Percentiles rank a stretch among this genome's conserved stretches.
Conservation (phyloP, 2,329 filamentous ascomycete genomes). For the Trichoderma sp. region DNA sequence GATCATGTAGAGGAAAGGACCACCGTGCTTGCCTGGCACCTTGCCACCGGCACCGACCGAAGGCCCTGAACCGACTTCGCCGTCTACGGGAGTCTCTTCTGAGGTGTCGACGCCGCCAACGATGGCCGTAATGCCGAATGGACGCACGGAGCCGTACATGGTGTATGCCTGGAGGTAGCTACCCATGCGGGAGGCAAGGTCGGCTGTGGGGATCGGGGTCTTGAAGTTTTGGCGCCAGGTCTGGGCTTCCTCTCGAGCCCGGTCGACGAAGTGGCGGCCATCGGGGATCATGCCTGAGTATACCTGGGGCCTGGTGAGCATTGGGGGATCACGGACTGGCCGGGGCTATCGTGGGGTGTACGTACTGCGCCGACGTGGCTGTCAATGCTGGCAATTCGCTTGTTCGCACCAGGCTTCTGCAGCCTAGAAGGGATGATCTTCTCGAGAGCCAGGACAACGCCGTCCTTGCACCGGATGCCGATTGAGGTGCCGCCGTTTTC, state of each 20-base stretch:
- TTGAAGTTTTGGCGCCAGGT: constrained; percentile 94
- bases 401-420: constrained; percentile 91
- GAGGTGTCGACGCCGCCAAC: constrained; percentile 92
- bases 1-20: constrained; percentile 96
- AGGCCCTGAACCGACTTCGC: constrained; percentile 82
- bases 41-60: constrained; percentile 79
- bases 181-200: constrained; percentile 89
- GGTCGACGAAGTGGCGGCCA: constrained; percentile 89
- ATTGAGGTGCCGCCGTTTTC: constrained; percentile 96
- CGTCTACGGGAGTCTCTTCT: constrained; percentile 79
- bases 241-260: constrained; percentile 88
- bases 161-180: constrained; percentile 97
- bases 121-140: constrained; percentile 95
- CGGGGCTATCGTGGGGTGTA: constrained; percentile 34
- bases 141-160: constrained; percentile 92
- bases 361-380: constrained; percentile 89
- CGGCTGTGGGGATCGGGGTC: constrained; percentile 81
- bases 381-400: constrained; percentile 93
- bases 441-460: constrained; percentile 92
- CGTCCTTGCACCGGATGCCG: constrained; percentile 95
- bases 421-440: constrained; percentile 96
- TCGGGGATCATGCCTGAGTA: constrained; percentile 94
- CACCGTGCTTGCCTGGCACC: constrained; percentile 70
- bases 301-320: constrained; percentile 55
- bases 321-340: neutral